phyloP scores from a whole-genome alignment of 2,329 filamentous ascomycete species.

The Colletotrichum sp. region DNA sequence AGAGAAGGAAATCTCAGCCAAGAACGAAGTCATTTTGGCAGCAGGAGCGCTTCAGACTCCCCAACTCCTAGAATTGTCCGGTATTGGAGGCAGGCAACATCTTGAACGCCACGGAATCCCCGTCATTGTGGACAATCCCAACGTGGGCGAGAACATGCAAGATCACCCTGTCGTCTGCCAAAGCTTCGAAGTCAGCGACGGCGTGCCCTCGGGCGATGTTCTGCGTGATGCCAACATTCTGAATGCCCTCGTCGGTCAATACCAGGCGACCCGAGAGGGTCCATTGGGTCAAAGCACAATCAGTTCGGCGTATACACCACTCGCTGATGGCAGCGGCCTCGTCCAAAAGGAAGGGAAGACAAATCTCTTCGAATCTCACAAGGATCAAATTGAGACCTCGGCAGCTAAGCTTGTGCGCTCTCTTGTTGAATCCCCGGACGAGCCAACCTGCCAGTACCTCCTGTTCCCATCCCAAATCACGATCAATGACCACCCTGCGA shows the following conservation, averaged over 20 bases:
- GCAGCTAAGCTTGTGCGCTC: slow-evolving; percentile 22
- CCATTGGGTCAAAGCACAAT: slow-evolving; percentile 33
- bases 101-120: slow-evolving; percentile 34
- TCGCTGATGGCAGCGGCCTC: slow-evolving; percentile 32
- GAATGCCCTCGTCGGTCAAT: slow-evolving; percentile 34
- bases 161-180: slow-evolving; percentile 44
- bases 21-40: slow-evolving; percentile 44
- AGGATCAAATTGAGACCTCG: slow-evolving; percentile 13
- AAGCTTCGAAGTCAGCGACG: slow-evolving; percentile 45
- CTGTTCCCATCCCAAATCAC: slow-evolving; percentile 35
- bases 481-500: slow-evolving; percentile 25
- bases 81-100: slow-evolving; percentile 37
- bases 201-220: slow-evolving; percentile 38
- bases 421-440: slow-evolving; percentile 32
- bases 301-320: slow-evolving; percentile 32
- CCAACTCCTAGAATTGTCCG: slow-evolving; percentile 46
- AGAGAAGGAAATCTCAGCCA: slow-evolving; percentile 23
- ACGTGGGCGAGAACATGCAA: slow-evolving; percentile 43
- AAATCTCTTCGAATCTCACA: slow-evolving; percentile 25
- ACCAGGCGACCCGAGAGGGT: slow-evolving; percentile 35
- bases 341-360: slow-evolving; percentile 27
- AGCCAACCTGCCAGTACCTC: slow-evolving; percentile 37
- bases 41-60: slow-evolving; percentile 47
- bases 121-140: slow-evolving; percentile 34
- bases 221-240: slow-evolving; percentile 37